Evolutionary conservation across 2,329 filamentous ascomycete genomes (phyloP).

Genomic region (Peltaster fructicola): DNA sequence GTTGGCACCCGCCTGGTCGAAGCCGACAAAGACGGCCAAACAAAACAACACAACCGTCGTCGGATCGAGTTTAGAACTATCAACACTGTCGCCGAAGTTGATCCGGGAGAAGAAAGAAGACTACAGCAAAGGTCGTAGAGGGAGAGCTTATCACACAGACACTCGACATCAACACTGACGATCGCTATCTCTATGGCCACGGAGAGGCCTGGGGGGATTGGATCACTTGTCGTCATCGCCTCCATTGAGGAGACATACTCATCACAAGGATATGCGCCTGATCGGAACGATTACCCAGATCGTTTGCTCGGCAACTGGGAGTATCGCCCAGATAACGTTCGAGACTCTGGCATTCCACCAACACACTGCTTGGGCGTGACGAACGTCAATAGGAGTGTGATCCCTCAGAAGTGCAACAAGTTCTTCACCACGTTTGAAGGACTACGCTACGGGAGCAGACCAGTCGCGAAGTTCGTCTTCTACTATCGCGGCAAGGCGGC

Average conservation of each 20-base stretch:
- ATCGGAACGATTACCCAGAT: slow-evolving; percentile 3
- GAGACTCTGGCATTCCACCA: slow-evolving; percentile 9
- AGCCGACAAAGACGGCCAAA: slow-evolving; percentile 5
- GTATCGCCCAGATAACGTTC: slow-evolving; percentile 3
- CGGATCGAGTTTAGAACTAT: slow-evolving; percentile 8
- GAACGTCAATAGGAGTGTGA: slow-evolving; percentile 4
- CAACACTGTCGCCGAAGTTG: slow-evolving; percentile 1
- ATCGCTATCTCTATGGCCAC: slow-evolving; percentile 1
- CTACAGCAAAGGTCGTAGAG: slow-evolving; percentile 7
- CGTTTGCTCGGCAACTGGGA: slow-evolving; percentile 9
- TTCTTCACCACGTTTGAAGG: slow-evolving; percentile 4
- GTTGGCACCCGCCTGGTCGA: slow-evolving; percentile 10
- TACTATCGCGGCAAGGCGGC: slow-evolving; percentile 20
- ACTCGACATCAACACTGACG: slow-evolving; percentile 2
- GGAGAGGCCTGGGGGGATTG: slow-evolving; percentile 5
- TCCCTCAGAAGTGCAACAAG: slow-evolving; percentile 2
- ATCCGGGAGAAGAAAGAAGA: background rate
- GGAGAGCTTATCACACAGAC: slow-evolving; percentile 8
- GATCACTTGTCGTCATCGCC: slow-evolving; percentile 8
- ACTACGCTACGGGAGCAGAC: slow-evolving; percentile 16
- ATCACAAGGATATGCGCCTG: slow-evolving; percentile 7
- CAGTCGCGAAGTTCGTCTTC: slow-evolving; percentile 25
- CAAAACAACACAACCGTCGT: slow-evolving; percentile 5
- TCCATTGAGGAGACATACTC: slow-evolving; percentile 8
- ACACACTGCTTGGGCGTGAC: slow-evolving; percentile 8